These are phyloP conservation scores for Septoria linicola DNA, from an alignment of 2,329 filamentous ascomycete species.

Conservation along the genomic window DNA sequence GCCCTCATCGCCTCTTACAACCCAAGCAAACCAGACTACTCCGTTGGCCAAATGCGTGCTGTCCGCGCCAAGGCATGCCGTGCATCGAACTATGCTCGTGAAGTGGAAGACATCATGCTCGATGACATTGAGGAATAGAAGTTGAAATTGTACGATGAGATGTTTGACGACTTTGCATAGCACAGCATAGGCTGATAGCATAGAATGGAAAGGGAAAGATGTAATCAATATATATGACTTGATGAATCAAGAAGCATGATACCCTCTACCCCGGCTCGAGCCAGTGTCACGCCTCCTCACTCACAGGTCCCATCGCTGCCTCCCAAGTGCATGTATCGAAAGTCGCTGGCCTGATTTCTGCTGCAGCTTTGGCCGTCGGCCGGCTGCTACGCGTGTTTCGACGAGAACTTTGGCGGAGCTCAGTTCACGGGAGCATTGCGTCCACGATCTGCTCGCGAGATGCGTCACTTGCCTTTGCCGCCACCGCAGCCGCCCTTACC, in stretches of 20 bases:
- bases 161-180: not conserved
- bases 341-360: no score
- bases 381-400: no score
- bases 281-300: no score
- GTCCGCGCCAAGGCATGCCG: constrained; percentile 10
- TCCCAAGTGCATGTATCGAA: no score
- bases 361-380: no score
- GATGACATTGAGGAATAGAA: constrained; percentile 7
- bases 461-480: not conserved
- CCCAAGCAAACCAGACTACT: constrained; percentile 9
- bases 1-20: constrained; percentile 5
- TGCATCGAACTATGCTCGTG: not conserved
- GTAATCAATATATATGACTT: not conserved
- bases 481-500: constrained; percentile 7
- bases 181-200: constrained; percentile 1
- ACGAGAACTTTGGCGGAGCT: no score
- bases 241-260: constrained; percentile 1
- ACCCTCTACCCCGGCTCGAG: no score
- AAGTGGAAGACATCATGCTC: constrained; percentile 5
- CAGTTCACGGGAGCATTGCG: no score
- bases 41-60: not conserved
- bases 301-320: no score
- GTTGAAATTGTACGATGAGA: not conserved
- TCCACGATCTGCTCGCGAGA: not conserved
- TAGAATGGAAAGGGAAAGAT: not conserved